Base-by-base conservation (phyloP, 176 grass and related monocot species). In the Pharus latifolius region DNA sequence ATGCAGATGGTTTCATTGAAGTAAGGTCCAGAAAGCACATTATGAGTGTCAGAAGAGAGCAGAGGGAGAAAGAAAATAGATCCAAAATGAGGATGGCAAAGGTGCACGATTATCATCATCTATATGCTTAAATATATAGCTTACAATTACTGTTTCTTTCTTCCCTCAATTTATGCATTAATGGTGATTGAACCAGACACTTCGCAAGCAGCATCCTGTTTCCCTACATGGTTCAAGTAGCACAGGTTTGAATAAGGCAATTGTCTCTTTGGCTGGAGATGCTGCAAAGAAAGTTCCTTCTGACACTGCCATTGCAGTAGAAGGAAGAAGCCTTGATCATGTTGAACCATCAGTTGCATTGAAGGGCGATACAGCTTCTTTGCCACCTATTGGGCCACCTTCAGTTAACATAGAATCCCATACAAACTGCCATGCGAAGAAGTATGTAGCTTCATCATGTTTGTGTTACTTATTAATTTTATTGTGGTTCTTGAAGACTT, bases 1-100 rank as follows among this genome's bases (percentile, higher is more conserved):
- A 98, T 78, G 95, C 87, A 74, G 89, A 98, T 98, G 95, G 89
- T 61, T 98, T 98, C 60, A 98, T 98, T 62, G 88, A 98, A 83
- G 95, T 98, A 74, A 98, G 90, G 71, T 98, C 95, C 56, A 98
- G 94, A 72, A 93, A 84, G 50, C 95, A 98, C 54, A 94, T 98
- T 62, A 70, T 98, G 64, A 98, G 56, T 91, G 95, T 93, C 46
- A 91, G 90, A 33, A 82, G 87, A 80, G 95, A 94, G 51, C 87
- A 84, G 80, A 93, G 87, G 77, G 95, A 92, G 69, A 98, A 87
- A 81, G 95, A 98, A 85, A 93, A 83, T 77, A 98, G 77, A 83
- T 87, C 87, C 29, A 98, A 83, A 70, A 74, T 87, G 45, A 88
- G 82, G 70, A 88, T 84, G 57, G 41, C 76, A 72, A 98, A 98